Conservation (phyloP, 495 filamentous ascomycete genomes). For the Corynascus novoguineensis region DNA sequence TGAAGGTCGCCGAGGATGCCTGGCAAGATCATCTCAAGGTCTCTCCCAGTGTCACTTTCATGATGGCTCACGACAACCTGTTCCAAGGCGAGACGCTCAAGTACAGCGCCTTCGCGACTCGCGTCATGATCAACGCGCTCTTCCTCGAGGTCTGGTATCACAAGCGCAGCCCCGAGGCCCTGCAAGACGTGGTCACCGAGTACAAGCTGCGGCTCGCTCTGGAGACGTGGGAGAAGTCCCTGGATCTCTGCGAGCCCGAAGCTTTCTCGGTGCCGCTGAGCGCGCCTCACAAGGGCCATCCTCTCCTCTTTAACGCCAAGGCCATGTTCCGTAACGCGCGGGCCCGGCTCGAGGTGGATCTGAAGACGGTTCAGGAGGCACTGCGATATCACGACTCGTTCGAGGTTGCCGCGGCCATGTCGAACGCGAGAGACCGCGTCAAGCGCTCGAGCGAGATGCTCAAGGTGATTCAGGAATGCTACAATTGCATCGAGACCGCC, state of each 20-base stretch:
- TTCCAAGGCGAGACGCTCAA: slow-evolving; percentile 88
- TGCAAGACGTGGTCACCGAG: slow-evolving; percentile 95
- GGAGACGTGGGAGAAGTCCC: slow-evolving; percentile 96
- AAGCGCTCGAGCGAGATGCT: slow-evolving; percentile 96
- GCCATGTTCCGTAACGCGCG: slow-evolving; percentile 94
- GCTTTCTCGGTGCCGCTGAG: slow-evolving; percentile 84
- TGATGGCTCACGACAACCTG: slow-evolving; percentile 87
- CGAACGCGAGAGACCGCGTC: slow-evolving; percentile 82
- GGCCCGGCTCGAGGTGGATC: slow-evolving; percentile 86
- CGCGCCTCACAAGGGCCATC: slow-evolving; percentile 95
- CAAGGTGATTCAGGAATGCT: slow-evolving; percentile 96
- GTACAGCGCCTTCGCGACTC: slow-evolving; percentile 96
- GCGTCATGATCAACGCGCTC: slow-evolving; percentile 97
- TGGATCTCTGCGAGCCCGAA: slow-evolving; percentile 91
- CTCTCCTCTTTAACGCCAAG: slow-evolving; percentile 97
- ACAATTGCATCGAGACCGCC: slow-evolving; percentile 95
- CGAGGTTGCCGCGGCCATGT: slow-evolving; percentile 96
- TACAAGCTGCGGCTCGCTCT: slow-evolving; percentile 95
- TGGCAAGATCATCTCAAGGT: slow-evolving; percentile 74
- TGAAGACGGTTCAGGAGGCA: slow-evolving; percentile 93
- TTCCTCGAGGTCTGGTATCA: slow-evolving; percentile 99
- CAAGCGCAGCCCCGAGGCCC: slow-evolving; percentile 90
- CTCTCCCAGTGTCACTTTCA: slow-evolving; percentile 73
- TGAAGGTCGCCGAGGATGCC: slow-evolving; percentile 71
- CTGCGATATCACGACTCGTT: slow-evolving; percentile 95